Conservation (phyloP, 805 yeast genomes). For the Candida ascalaphidarum region DNA sequence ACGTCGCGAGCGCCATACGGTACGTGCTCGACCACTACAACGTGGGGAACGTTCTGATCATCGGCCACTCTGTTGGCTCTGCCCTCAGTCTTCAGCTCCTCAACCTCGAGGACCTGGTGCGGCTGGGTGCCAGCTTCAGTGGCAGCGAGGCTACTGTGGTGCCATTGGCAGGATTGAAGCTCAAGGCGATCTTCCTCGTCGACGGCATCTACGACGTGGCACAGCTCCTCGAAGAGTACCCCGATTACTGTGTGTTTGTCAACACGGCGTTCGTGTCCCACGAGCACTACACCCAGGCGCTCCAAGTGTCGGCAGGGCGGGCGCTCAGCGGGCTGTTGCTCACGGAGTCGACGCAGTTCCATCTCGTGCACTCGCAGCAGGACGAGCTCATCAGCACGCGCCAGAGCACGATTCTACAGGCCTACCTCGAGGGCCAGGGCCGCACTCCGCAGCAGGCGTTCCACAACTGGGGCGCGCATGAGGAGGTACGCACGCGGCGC, state of each 20-base stretch:
- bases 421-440: conserved; percentile 17
- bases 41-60: conserved; percentile 14
- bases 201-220: conserved; percentile 66
- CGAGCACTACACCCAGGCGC: conserved; percentile 13
- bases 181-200: conserved; percentile 25
- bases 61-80: conserved; percentile 84
- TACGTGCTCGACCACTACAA: conserved; percentile 8
- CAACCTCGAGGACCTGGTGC: conserved; percentile 13
- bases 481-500: conserved; percentile 47
- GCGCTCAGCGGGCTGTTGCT: not conserved
- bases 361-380: conserved; percentile 49
- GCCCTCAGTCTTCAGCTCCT: conserved; percentile 51
- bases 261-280: conserved; percentile 41
- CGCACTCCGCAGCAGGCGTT: conserved; percentile 4
- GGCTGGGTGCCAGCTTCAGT: conserved; percentile 4
- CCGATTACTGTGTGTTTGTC: conserved; percentile 49
- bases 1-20: conserved; percentile 40
- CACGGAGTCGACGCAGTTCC: conserved; percentile 9
- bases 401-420: conserved; percentile 38
- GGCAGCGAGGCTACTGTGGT: not conserved
- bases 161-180: not conserved
- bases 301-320: conserved; percentile 13
- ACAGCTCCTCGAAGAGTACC: conserved; percentile 51
- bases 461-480: conserved; percentile 51
- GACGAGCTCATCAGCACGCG: conserved; percentile 56